These are phyloP conservation scores for Lolium multiflorum DNA, from an alignment of 176 grass and related monocot genomes.

Conservation along the genomic window DNA sequence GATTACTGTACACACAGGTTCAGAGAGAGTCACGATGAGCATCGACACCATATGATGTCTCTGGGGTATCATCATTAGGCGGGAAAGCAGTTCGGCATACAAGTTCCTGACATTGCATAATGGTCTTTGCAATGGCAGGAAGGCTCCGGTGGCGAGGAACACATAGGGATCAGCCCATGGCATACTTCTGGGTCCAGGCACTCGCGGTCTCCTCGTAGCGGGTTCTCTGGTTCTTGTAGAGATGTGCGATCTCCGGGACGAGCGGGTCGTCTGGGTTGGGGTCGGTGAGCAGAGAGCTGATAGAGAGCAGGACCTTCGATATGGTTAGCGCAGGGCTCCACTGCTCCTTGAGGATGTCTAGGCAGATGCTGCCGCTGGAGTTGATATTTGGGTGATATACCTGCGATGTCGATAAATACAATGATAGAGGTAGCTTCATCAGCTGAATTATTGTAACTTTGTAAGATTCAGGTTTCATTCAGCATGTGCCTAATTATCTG, in stretches of 20 bases:
- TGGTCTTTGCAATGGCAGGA: not conserved
- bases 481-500: not conserved
- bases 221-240: slow-evolving; percentile 60
- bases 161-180: slow-evolving; percentile 42
- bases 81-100: not conserved
- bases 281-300: slow-evolving; percentile 78
- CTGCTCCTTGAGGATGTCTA: slow-evolving; percentile 91
- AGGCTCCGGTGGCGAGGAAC: not conserved
- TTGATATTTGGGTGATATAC: slow-evolving; percentile 89
- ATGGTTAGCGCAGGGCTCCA: slow-evolving; percentile 84
- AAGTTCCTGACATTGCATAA: not conserved
- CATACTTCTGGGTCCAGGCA: slow-evolving; percentile 63
- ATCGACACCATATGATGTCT: not conserved
- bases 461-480: not conserved
- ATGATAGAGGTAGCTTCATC: not conserved
- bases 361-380: slow-evolving; percentile 82
- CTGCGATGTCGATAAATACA: slow-evolving; percentile 40
- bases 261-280: slow-evolving; percentile 77
- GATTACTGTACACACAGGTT: slow-evolving; percentile 43
- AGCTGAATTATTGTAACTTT: not conserved
- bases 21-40: slow-evolving; percentile 5
- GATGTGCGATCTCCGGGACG: slow-evolving; percentile 76
- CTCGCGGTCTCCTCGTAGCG: slow-evolving; percentile 55
- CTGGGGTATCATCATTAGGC: not conserved
- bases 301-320: slow-evolving; percentile 82